Evolutionary conservation across 352 stramenopile genomes (phyloP), one percentile per base, ranked within the genome.

Genomic region (Pythium aquatile): DNA sequence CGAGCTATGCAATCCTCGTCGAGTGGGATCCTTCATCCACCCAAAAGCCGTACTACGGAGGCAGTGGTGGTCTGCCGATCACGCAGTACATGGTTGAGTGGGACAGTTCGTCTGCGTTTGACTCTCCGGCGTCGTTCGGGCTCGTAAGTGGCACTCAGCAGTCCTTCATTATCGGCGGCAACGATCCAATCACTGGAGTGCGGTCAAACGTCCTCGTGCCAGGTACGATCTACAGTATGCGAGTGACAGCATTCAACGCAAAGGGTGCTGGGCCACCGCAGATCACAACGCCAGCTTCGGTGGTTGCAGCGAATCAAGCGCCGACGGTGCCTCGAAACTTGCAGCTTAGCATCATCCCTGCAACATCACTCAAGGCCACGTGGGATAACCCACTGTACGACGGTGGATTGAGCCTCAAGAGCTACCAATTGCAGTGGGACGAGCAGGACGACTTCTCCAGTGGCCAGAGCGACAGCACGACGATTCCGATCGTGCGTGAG

Each of bases 71-170:
- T 7, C 79, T 93, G 20, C 72, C 88, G 6, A 97, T 99, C 46
- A 96, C 93, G 28, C 85, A 97, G 55, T 99, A 99, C 75, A 88
- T 98, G 72, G 77, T 99, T 20, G 96, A 99, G 65, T 99, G 96
- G 96, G 93, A 98, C 68, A 85, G 59, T 35, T 93, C 86, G 40
- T 61, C 66, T 14, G 75, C 87, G 11, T 98, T 98, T 72, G 88
- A 96, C 55, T 97, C 91, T 1, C 93, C 95, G 2, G 79, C 91
- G 51, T 73, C 78, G 9, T 94, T 80, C 55, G 84, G 73, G 0
- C 58, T 94, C 17, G 82, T 94, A 2, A 67, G 66, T 51, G 81
- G 77, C 0, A 64, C 68, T 0, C 73, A 66, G 16, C 78, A 69
- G 3, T 82, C 74, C 9, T 97, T 93, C 55, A 76, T 91, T 39